Evolutionary conservation across 805 yeast species (phyloP), one percentile per base, ranked within the genome.

Genomic region (Starmerella cellae): DNA sequence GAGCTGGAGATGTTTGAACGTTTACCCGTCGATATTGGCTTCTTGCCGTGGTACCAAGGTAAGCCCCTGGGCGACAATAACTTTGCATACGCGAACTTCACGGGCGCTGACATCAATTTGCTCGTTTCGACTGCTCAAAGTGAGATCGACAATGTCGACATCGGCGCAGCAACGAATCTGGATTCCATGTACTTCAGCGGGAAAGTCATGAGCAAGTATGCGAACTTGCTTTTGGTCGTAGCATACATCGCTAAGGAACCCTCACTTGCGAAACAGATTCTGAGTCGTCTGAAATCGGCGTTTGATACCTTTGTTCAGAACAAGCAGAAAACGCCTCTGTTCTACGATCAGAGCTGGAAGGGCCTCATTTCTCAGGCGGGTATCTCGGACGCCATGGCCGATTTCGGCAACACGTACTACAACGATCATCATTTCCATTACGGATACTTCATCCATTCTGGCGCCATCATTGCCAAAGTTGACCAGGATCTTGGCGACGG

Each of bases 121-220:
- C 70, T 81, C 23, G 56, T 60, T 11, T 51, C 57, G 22, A 69
- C 72, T 1, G 80, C 82, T 1, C 53, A 49, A 6, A 45, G 57
- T 6, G 91, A 81, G 51, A 59, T 70, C 11, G 55, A 65, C 29
- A 70, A 65, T 36, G 79, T 48, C 4, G 52, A 79, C 50, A 67
- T 79, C 18, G 62, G 63, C 3, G 67, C 65, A 5, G 70, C 69
- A 58, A 71, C 79, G 19, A 66, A 80, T 55, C 64, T 78, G 22
- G 82, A 82, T 49, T 83, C 95, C 1, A 87, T 85, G 91, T 88
- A 88, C 62, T 77, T 82, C 28, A 71, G 94, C 4, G 98, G 97
- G 16, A 88, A 91, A 58, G 71, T 75, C 21, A 64, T 87, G 44
- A 94, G 84, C 49, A 88, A 87, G 63, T 91, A 78, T 61, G 95